Conservation (phyloP, 495 filamentous ascomycete species). For the Penicillium pancosmium region DNA sequence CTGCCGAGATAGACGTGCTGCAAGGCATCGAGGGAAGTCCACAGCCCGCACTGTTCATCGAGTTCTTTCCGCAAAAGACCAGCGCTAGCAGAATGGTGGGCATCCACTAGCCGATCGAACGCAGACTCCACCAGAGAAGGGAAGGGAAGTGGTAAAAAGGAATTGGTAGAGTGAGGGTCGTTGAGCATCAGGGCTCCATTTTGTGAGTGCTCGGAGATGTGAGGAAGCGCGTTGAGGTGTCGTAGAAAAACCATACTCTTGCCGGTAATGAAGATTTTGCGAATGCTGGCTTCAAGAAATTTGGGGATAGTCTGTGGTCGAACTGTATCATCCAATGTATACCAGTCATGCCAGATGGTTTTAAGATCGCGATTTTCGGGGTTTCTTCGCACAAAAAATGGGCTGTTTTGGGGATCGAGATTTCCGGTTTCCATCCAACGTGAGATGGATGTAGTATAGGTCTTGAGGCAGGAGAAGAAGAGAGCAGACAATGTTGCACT, state of each 20-base stretch:
- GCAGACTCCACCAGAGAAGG: slow-evolving; percentile 68
- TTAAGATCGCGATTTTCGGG: slow-evolving; percentile 59
- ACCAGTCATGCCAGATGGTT: slow-evolving; percentile 78
- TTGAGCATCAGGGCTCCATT: slow-evolving; percentile 56
- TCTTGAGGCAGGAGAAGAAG: slow-evolving; percentile 81
- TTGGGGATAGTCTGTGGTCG: slow-evolving; percentile 65
- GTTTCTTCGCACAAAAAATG: slow-evolving; percentile 73
- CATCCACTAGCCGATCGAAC: slow-evolving; percentile 72
- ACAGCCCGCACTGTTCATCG: slow-evolving; percentile 69
- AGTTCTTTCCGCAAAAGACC: slow-evolving; percentile 64
- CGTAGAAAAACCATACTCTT: slow-evolving; percentile 86
- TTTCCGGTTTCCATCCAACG: slow-evolving; percentile 85
- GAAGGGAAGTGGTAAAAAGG: slow-evolving; percentile 65
- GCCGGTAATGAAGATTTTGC: slow-evolving; percentile 79
- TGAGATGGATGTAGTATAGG: slow-evolving; percentile 78
- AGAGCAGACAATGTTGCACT: slow-evolving; percentile 60
- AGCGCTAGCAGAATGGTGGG: slow-evolving; percentile 69
- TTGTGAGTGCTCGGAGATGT: slow-evolving; percentile 17
- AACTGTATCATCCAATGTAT: slow-evolving; percentile 57
- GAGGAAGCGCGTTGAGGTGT: slow-evolving; percentile 47
- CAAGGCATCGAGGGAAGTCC: slow-evolving; percentile 65
- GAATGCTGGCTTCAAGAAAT: slow-evolving; percentile 69
- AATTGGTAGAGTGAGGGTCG: slow-evolving; percentile 48
- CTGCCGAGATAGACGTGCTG: slow-evolving; percentile 72
- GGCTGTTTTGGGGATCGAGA: slow-evolving; percentile 60